Percentiles rank a stretch among this genome's conserved stretches.
Conservation (phyloP, 352 stramenopile genomes). For the Phytophthora vignae region DNA sequence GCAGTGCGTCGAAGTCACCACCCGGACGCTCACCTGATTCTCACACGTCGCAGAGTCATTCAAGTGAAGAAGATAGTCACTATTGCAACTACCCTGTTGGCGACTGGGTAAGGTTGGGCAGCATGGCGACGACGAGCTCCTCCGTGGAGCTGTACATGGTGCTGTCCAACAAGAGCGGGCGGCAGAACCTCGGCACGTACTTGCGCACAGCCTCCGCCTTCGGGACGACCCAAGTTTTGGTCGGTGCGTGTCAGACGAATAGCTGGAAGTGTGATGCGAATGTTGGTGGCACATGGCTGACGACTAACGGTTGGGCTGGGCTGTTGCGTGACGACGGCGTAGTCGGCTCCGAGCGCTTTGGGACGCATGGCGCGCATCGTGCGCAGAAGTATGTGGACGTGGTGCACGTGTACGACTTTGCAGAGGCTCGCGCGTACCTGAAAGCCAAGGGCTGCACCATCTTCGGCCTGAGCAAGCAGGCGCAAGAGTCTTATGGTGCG, state of each 20-base stretch:
- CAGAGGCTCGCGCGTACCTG: conserved; percentile 65
- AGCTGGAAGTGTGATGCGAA: neutral
- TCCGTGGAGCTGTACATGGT: conserved; percentile 70
- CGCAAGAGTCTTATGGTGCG: conserved; percentile 37
- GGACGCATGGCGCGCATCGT: conserved; percentile 77
- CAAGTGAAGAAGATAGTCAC: conserved; percentile 16
- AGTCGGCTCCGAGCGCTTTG: conserved; percentile 83
- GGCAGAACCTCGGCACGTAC: conserved; percentile 84
- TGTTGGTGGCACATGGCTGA: neutral
- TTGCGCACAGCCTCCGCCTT: conserved; percentile 81
- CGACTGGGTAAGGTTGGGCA: conserved; percentile 20
- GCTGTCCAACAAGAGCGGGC: conserved; percentile 74
- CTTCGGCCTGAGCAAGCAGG: conserved; percentile 54
- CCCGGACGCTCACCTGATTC: conserved; percentile 38
- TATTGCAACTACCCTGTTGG: neutral
- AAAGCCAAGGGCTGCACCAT: conserved; percentile 65
- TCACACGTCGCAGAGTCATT: conserved; percentile 42
- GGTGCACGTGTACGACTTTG: conserved; percentile 76
- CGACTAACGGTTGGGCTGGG: conserved; percentile 20
- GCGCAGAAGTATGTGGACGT: conserved; percentile 86
- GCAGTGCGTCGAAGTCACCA: conserved; percentile 56
- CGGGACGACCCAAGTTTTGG: conserved; percentile 72
- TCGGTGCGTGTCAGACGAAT: conserved; percentile 50
- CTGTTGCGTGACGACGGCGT: neutral
- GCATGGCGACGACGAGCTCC: conserved; percentile 17